Conservation (phyloP, 768 basidiomycete genomes). For the Boletus reticulatus region DNA sequence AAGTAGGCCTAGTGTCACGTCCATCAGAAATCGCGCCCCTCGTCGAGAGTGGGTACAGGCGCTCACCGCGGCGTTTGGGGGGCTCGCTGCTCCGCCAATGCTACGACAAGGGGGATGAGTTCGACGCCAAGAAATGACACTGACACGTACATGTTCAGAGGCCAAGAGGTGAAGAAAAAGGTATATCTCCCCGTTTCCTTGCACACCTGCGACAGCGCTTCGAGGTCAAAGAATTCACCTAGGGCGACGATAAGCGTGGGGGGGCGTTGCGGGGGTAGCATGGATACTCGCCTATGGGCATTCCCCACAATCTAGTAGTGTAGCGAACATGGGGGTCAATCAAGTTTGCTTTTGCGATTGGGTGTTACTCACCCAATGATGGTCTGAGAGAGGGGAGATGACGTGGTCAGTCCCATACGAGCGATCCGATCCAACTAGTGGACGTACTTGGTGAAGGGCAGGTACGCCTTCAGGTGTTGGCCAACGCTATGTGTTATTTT, state of each 20-base stretch:
- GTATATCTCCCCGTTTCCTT: constrained; percentile 59
- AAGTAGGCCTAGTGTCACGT: constrained; percentile 24
- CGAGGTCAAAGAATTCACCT: constrained; percentile 75
- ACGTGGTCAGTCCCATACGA: neutral
- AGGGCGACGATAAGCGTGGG: too few species aligned
- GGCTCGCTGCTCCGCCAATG: constrained; percentile 67
- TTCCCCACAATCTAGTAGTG: constrained; percentile 55
- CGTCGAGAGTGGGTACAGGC: too few species aligned
- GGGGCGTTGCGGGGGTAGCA: too few species aligned
- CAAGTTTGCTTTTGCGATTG: too few species aligned
- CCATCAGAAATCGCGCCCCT: neutral
- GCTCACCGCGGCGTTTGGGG: constrained; percentile 68
- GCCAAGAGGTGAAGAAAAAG: constrained; percentile 78
- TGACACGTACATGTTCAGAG: constrained; percentile 59
- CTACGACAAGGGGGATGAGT: constrained; percentile 19
- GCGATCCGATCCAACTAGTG: neutral
- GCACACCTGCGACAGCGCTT: constrained; percentile 56
- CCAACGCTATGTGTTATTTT: constrained; percentile 42
- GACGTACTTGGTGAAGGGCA: constrained; percentile 55
- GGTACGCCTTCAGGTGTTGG: constrained; percentile 43
- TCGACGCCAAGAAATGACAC: constrained; percentile 15
- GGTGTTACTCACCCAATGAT: constrained; percentile 49
- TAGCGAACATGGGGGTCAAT: too few species aligned
- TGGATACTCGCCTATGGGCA: constrained; percentile 59
- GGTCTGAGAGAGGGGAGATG: constrained; percentile 37